Evolutionary conservation across 345 rosid genomes (phyloP).

Genomic region (Eutrema japonicum): DNA sequence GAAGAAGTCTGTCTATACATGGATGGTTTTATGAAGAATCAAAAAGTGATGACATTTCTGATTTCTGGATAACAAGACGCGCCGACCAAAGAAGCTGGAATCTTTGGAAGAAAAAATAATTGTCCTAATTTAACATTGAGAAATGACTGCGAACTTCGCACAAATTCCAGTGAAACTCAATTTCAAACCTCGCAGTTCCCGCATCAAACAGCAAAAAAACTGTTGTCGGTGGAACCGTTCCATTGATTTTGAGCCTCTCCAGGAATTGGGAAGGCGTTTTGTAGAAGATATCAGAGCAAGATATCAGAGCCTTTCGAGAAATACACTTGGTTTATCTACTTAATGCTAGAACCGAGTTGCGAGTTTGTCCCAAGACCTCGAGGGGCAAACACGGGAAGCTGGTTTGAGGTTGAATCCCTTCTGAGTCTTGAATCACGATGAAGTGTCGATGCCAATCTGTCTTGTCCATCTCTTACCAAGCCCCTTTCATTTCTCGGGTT

Average conservation of each 20-base stretch:
- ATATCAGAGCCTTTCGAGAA: neutral
- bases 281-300: neutral
- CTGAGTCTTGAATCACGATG: conserved; percentile 72
- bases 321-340: conserved; percentile 34
- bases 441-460: conserved; percentile 56
- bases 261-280: conserved; percentile 29
- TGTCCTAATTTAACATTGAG: neutral
- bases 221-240: neutral
- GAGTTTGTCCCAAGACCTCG: conserved; percentile 53
- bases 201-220: conserved; percentile 12
- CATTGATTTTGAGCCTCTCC: neutral
- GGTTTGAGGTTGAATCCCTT: conserved; percentile 78
- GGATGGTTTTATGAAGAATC: neutral
- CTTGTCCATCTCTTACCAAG: conserved; percentile 58
- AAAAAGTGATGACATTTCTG: neutral
- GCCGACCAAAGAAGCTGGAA: neutral
- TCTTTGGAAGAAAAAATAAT: neutral
- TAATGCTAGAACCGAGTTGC: conserved; percentile 52
- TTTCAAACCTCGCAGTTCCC: neutral
- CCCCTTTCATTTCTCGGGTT: conserved; percentile 54
- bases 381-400: conserved; percentile 84
- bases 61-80: neutral
- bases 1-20: neutral
- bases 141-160: neutral
- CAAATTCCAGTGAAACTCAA: conserved; percentile 20